Evolutionary conservation across 1,284 basidiomycete genomes (phyloP).

Genomic region (Cryptococcus deneoformans): DNA sequence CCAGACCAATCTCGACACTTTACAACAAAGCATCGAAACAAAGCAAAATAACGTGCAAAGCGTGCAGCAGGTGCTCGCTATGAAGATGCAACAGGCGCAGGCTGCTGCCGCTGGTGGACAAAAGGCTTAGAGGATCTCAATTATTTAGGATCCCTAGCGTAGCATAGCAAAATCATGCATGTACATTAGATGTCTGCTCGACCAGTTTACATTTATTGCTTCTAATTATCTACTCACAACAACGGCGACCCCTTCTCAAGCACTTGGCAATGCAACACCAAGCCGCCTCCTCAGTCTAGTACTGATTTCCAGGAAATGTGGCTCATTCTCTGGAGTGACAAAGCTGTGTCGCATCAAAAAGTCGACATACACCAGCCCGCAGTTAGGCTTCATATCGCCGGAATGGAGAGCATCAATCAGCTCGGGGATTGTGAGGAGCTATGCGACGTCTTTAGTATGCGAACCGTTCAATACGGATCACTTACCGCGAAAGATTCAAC

Average conservation of each 20-base stretch:
- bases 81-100: conserved; percentile 58
- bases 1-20: conserved; percentile 69
- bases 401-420: conserved; percentile 50
- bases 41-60: conserved; percentile 85
- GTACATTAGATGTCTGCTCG: not conserved
- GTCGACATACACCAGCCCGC: conserved; percentile 57
- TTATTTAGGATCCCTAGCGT: not conserved
- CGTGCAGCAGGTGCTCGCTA: conserved; percentile 68
- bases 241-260: not conserved
- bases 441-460: not conserved
- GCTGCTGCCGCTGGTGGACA: conserved; percentile 1
- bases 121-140: too few relatives aligned
- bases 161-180: conserved; percentile 9
- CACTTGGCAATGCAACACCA: conserved; percentile 8
- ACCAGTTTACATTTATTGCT: not conserved
- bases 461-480: not conserved
- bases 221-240: too few relatives aligned
- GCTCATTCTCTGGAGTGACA: conserved; percentile 54
- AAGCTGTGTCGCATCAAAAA: conserved; percentile 57
- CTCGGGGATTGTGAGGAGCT: conserved; percentile 40
- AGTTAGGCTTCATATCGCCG: conserved; percentile 58
- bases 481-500: conserved; percentile 65
- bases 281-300: conserved; percentile 39
- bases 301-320: conserved; percentile 40
- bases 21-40: conserved; percentile 80